Base-by-base conservation (phyloP, 176 grass and related monocot genomes). In the Ampelocalamus luodianensis region DNA sequence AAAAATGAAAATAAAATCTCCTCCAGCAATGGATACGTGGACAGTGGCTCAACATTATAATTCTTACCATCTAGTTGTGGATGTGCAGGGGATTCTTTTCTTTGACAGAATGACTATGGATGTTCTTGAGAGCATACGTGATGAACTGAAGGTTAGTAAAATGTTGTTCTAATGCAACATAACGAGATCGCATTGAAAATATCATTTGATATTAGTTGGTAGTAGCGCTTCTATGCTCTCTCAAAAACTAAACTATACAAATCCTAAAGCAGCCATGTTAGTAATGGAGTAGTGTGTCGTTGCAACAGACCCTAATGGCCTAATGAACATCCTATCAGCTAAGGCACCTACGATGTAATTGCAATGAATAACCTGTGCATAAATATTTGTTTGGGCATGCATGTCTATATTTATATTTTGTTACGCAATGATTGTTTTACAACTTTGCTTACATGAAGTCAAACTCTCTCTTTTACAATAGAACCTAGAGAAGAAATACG, bases 21-120 rank as follows among this genome's bases (percentile, higher is more conserved):
- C 13, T 87, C 56, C 72, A 66, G 34, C 17, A 22, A 53, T 72
- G 44, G 26, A 63, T 43, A 32, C n/a, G 3, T 50, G 37, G 49
- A 6, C 40, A 63, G 13, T 32, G 53, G 22, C 10, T 72, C 54
- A 83, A 46, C 74, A 60, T 76, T 71, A 10, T 17, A 27, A 46
- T 87, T 67, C 71, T 76, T 75, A 49, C 70, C 50, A 72, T 86
- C 29, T 78, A 15, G 53, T 74, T 90, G 79, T 89, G 71, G 27
- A 84, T 90, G 84, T 89, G 67, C 87, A 98, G 96, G 96, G 96
- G n/a, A 65, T 92, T 87, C 90, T 98, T 88, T 98, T 93, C 85
- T 90, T 98, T 87, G 93, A 98, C 87, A 92, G 96, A 87, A 98
- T 98, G 96, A 79, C 85, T 76, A 76, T 77, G 83, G 96, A 95